Base-by-base conservation (phyloP, 1,139 yeast genomes). In the Magnusiomyces sp. region DNA sequence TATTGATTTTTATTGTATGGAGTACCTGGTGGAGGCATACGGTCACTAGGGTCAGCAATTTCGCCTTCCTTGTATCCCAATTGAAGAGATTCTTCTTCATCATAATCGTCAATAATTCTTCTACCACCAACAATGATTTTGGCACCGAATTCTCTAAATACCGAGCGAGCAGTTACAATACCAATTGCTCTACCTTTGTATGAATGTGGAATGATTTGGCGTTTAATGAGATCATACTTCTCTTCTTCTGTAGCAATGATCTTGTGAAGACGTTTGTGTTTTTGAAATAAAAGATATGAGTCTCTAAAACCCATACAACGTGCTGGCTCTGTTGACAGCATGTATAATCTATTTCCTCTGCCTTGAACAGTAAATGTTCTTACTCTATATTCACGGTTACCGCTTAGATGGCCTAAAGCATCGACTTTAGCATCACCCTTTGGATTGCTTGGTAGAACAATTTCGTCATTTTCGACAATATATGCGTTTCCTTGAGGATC, bases 281-380 rank as follows among this genome's bases (percentile, higher is more conserved):
- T 86, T 63, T 89, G 95, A 71, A 92, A 92, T 55, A 92, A 73
- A 51, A 89, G 73, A 61, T 92, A 90, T 0, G 97, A 88, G 64
- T 92, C 98, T 59, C 97, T 76, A 68, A 89, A 89, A 2, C 97
- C 97, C 58, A 90, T 89, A 60, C 90, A 79, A 58, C 97, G 75
- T 0, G 98, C 97, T 1, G 97, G 96, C 63, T 90, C 97, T 0
- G 97, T 90, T 1, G 96, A 85, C 45, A 92, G 77, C 95, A 92
- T 89, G 65, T 80, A 92, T 52, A 82, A 73, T 55, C 81, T 74
- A 39, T 80, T 77, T 2, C 95, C 96, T 52, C 82, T 77, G 3
- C 85, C 88, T 42, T 75, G 68, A 10, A 90, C 76, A 3, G 87
- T 86, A 67, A 92, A 92, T 0, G 94, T 81, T 54, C 90, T 81